Base-by-base conservation (phyloP, 2,329 filamentous ascomycete species). In the Nigrospora oryzae region DNA sequence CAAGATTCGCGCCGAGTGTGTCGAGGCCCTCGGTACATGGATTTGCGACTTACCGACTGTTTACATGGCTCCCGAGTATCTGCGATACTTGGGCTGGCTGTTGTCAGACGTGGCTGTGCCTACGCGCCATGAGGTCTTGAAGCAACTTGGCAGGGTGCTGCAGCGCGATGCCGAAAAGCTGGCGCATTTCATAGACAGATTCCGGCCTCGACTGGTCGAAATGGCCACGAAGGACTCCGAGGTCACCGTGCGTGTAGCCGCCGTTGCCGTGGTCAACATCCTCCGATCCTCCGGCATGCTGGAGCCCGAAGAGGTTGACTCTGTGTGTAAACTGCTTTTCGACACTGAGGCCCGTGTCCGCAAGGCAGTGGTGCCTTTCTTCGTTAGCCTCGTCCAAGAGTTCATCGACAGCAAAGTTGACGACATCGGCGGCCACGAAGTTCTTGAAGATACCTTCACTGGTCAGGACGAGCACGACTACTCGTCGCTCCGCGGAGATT, bases 41-140 rank as follows among this genome's bases (percentile, higher is more conserved):
- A 94, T 97, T 53, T 77, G 83, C 60, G 79, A 79, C 11, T 80
- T 95, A 42, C 88, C 90, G 2, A 88, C 89, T 39, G 77, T 87
- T 38, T 98, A 95, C 66, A 88, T 96, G 63, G 87, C 96, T 52
- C 89, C 89, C 2, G 77, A 84, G 54, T 95, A 95, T 65, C 71
- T 98, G 42, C 83, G 93, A 49, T 98, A 98, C 58, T 73, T 98
- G 6, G 93, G 93, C 43, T 98, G 93, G 93, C 83, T 95, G 58
- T 74, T 98, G 30, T 95, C 90, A 5, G 93, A 98, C 60, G 76
- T 82, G 4, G 75, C 83, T 48, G 73, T 83, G 1, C 68, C 81
- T 10, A 90, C 88, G 17, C 80, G 93, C 44, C 76, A 84, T n/a
- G 89, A 95, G 62, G 89, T 94, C 3, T 67, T 98, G 36, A 87